Conservation (phyloP, 169 alveolate genomes). For the Plasmodium inui region DNA sequence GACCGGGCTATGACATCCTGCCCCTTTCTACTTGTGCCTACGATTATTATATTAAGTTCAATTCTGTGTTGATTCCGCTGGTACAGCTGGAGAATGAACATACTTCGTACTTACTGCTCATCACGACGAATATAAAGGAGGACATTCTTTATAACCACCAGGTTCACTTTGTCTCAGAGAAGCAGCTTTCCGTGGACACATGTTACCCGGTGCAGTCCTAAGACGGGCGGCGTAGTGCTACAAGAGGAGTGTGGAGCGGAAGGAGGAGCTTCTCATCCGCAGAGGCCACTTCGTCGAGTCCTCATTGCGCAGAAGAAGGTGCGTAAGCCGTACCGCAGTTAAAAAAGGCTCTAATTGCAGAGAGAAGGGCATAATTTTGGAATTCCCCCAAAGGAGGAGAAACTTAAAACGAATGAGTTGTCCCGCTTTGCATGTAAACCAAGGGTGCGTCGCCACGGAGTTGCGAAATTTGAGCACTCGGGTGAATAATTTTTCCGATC, state of each 20-base stretch:
- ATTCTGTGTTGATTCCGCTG: conserved; percentile 62
- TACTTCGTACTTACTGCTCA: conserved; percentile 43
- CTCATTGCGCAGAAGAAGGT: not conserved
- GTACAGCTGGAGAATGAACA: conserved; percentile 30
- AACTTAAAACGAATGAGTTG: not conserved
- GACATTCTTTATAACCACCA: conserved; percentile 60
- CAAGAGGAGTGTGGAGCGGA: not conserved
- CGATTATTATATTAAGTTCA: conserved; percentile 69
- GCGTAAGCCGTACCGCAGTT: not conserved
- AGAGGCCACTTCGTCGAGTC: not conserved
- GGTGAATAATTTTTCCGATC: not conserved
- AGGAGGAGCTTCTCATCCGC: not conserved
- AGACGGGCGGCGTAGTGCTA: not conserved
- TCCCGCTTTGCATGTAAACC: not conserved
- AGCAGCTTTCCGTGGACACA: conserved; percentile 20
- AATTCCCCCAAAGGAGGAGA: not conserved
- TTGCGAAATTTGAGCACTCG: not conserved
- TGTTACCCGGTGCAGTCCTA: conserved; percentile 18
- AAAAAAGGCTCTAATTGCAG: not conserved
- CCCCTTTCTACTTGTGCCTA: conserved; percentile 74
- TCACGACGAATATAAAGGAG: conserved; percentile 72
- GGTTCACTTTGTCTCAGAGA: conserved; percentile 71
- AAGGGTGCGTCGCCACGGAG: not conserved
- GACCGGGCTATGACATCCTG: conserved; percentile 50
- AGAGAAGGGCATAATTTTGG: not conserved